Evolutionary conservation across 169 alveolate species (phyloP).

Genomic region (Babesia gibsoni): DNA sequence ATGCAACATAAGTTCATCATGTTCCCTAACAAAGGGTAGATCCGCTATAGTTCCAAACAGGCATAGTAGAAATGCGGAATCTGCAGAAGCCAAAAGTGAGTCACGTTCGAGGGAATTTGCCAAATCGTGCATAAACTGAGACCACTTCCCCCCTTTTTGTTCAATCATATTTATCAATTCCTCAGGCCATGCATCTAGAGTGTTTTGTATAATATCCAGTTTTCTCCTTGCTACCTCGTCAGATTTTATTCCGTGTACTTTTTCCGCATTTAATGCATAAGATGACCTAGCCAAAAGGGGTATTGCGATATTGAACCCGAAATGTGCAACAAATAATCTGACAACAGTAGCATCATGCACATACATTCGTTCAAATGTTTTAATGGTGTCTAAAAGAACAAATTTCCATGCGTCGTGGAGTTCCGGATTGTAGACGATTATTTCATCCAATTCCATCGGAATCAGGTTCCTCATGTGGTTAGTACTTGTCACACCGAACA

Average conservation of each 20-base stretch:
- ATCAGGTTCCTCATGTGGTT: neutral
- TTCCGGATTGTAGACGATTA: neutral
- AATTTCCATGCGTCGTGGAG: constrained; percentile 20
- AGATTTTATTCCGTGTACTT: neutral
- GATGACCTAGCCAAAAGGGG: constrained; percentile 14
- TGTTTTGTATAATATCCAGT: neutral
- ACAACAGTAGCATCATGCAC: constrained; percentile 14
- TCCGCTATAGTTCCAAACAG: constrained; percentile 10
- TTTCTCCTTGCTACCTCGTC: neutral
- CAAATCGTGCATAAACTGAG: neutral
- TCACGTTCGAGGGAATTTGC: neutral
- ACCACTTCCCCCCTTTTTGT: neutral
- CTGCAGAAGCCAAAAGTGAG: constrained; percentile 1
- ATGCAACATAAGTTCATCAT: constrained; percentile 4
- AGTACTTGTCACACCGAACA: neutral
- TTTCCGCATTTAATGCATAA: neutral
- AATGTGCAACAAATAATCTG: constrained; percentile 2
- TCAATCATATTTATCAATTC: constrained; percentile 3
- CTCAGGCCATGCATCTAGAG: constrained; percentile 22
- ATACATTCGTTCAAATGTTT: constrained; percentile 7
- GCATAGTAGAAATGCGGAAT: constrained; percentile 13
- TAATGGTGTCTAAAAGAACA: constrained; percentile 4
- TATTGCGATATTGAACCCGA: constrained; percentile 19
- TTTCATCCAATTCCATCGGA: neutral
- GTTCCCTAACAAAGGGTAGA: constrained; percentile 9